phyloP scores from a whole-genome alignment of 495 filamentous ascomycete genomes.

The Acidomyces sp. region DNA sequence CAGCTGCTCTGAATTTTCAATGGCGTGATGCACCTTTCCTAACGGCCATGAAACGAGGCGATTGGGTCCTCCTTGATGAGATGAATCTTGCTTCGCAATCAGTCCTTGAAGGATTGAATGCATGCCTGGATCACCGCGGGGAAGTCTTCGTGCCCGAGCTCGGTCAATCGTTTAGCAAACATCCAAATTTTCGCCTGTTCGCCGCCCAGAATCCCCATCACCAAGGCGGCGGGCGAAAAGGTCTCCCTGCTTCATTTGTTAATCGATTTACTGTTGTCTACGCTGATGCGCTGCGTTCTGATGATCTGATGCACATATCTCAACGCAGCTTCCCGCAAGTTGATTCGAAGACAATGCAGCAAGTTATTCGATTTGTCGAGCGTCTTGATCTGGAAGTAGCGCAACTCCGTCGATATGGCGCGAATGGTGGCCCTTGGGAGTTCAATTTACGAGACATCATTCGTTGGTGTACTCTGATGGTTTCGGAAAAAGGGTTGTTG shows the following conservation, averaged over 20 bases:
- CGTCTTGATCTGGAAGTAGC: slow-evolving; percentile 57
- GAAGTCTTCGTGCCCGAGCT: slow-evolving; percentile 92
- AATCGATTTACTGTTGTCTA: slow-evolving; percentile 98
- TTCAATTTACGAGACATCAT: slow-evolving; percentile 90
- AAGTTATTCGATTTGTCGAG: slow-evolving; percentile 69
- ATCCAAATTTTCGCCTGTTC: slow-evolving; percentile 82
- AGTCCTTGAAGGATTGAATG: slow-evolving; percentile 91
- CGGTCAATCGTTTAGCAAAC: slow-evolving; percentile 79
- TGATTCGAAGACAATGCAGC: slow-evolving; percentile 39
- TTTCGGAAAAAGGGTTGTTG: slow-evolving; percentile 42
- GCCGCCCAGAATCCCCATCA: slow-evolving; percentile 97
- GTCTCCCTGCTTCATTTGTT: slow-evolving; percentile 87
- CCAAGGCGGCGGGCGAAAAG: slow-evolving; percentile 92
- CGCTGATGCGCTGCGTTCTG: slow-evolving; percentile 68
- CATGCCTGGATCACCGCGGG: slow-evolving; percentile 92
- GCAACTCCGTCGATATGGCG: slow-evolving; percentile 51
- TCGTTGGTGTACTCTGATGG: slow-evolving; percentile 71
- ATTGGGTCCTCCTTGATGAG: slow-evolving; percentile 95
- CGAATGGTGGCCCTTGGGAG: slow-evolving; percentile 87
- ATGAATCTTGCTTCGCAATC: slow-evolving; percentile 98
- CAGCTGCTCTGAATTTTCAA: slow-evolving; percentile 69
- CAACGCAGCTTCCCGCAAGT: slow-evolving; percentile 57
- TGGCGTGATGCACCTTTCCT: slow-evolving; percentile 96
- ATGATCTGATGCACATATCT: slow-evolving; percentile 74
- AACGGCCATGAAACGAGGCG: slow-evolving; percentile 85